phyloP scores from a whole-genome alignment of 768 basidiomycete genomes.

The Tulasnella sp. region DNA sequence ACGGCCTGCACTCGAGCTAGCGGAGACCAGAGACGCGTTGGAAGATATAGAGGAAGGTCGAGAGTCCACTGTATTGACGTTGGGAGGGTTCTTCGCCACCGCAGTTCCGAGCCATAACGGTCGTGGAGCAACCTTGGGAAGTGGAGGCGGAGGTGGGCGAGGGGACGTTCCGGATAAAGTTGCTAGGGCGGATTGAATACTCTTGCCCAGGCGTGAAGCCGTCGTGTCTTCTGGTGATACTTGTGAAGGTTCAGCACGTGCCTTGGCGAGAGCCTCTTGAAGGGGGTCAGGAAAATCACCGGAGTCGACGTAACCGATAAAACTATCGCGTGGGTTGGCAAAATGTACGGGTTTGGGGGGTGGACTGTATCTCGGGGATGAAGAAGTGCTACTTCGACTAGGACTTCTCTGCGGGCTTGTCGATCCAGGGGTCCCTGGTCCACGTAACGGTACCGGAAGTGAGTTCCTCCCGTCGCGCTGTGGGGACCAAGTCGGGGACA shows the following conservation, averaged over 20 bases:
- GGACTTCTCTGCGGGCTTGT: neutral
- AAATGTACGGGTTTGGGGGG: slow-evolving; percentile 9
- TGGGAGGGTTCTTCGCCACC: slow-evolving; percentile 9
- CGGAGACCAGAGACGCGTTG: slow-evolving; percentile 3
- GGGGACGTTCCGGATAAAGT: neutral
- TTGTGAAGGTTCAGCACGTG: neutral
- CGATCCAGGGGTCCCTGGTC: neutral
- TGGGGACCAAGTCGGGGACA: neutral
- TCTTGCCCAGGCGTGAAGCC: neutral
- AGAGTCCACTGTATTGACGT: neutral
- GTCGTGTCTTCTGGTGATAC: slow-evolving; percentile 3
- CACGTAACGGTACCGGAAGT: slow-evolving; percentile 2
- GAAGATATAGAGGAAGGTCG: slow-evolving; percentile 10
- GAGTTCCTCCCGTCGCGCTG: slow-evolving; percentile 7
- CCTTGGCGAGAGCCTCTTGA: slow-evolving; percentile 2
- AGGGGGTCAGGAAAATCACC: slow-evolving; percentile 1
- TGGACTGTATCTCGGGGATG: neutral
- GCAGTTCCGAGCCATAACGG: slow-evolving; percentile 11
- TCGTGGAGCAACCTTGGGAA: neutral
- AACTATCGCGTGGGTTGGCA: slow-evolving; percentile 12
- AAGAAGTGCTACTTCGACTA: neutral
- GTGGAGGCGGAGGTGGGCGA: slow-evolving; percentile 8
- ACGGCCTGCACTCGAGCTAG: neutral
- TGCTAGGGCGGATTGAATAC: slow-evolving; percentile 11
- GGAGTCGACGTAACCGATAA: neutral